Base-by-base conservation (phyloP, 1,139 yeast species). In the Taphrina sp. region DNA sequence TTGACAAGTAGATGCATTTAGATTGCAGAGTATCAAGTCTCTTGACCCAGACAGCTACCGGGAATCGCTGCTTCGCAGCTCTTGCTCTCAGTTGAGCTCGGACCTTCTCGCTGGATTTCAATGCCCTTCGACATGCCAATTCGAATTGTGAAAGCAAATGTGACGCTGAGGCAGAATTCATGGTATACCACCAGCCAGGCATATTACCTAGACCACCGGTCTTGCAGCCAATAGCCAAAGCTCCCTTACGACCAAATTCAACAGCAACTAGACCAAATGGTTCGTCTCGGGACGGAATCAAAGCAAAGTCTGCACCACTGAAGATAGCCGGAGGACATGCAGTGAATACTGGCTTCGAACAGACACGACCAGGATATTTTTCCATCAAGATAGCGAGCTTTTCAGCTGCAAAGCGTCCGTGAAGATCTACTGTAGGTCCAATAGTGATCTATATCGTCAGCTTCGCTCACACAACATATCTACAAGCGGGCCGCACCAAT, bases 111-210 rank as follows among this genome's bases (percentile, higher is more conserved):
- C 34, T 39, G 7, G 58, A 55, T 33, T 42, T 37, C 28, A 55
- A 29, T 1, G 58, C 58, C 22, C 42, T 26, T 3, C 55, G 49
- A 36, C 58, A 49, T 20, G 58, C 58, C 22, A 46, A 33, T 22
- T 55, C 58, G 31, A 55, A 55, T 17, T 55, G 58, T 8, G 38
- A 37, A 5, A 55, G 28, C 17, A 49, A 17, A 33, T 55, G 58
- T 5, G 33, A 33, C 2, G 58, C 47, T 5, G 58, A 33, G 16
- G 46, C 47, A 12, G 58, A 55, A 23, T 55, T 55, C 42, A 55
- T 55, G 17, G 58, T 47, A 29, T 47, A 55, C 58, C 58, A 55
- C 58, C 58, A 55, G 5, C 58, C 58, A 7, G 58, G 58, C 58
- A 55, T 55, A 10, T 39, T 43, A 5, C 58, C 58, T 17, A 55